phyloP scores from a whole-genome alignment of 257 asterid genomes.

The Rubia yunnanensis region DNA sequence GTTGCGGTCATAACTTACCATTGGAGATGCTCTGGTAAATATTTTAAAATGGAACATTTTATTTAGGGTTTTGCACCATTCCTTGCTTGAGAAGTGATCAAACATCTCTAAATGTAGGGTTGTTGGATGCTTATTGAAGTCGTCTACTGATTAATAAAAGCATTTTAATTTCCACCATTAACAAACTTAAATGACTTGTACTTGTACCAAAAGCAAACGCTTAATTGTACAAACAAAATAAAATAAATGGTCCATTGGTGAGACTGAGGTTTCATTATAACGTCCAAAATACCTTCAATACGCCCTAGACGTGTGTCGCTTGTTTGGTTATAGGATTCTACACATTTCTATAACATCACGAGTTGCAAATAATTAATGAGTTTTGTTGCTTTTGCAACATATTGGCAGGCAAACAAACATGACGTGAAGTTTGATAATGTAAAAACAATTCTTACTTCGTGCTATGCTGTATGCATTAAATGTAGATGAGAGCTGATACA shows the following conservation, averaged over 20 bases:
- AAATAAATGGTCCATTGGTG: slow-evolving; percentile 3
- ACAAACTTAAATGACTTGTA: slow-evolving; percentile 21
- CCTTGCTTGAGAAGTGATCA: neutral
- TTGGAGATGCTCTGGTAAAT: too few relatives aligned
- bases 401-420: neutral
- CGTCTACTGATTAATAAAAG: neutral
- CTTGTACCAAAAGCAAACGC: slow-evolving; percentile 18
- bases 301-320: neutral
- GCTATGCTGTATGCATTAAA: too few relatives aligned
- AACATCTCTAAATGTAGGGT: slow-evolving; percentile 10
- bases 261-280: slow-evolving; percentile 20
- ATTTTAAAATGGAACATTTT: too few relatives aligned
- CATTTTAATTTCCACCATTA: slow-evolving; percentile 8
- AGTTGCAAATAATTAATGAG: neutral
- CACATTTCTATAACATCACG: neutral
- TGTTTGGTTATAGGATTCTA: slow-evolving; percentile 1
- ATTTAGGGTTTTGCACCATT: neutral
- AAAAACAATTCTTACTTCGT: neutral
- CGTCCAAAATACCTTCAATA: neutral
- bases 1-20: too few relatives aligned
- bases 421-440: neutral
- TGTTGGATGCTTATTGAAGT: slow-evolving; percentile 20
- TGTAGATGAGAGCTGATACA: too few relatives aligned
- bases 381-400: neutral
- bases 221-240: neutral